Percentiles rank a stretch among this genome's conserved stretches.
These are phyloP conservation scores for Cynara cardunculus DNA, from an alignment of 129 eudicot species.

Conservation along the genomic window DNA sequence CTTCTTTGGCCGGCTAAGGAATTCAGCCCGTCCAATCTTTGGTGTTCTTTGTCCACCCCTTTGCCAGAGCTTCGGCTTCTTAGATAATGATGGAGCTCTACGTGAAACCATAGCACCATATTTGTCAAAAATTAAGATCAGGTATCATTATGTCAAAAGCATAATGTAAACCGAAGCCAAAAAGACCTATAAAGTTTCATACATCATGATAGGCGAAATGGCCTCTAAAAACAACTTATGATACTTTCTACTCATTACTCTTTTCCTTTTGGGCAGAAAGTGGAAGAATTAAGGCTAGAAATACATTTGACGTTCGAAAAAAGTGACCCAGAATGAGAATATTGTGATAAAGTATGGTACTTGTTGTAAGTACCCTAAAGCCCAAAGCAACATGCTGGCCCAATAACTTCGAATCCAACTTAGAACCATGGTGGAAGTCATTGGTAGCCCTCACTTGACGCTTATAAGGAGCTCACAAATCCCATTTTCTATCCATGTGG, in stretches of 20 bases:
- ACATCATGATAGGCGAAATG: not conserved
- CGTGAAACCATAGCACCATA: slow-evolving; percentile 13
- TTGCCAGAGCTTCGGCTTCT: slow-evolving; percentile 26
- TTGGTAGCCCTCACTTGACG: too few relatives aligned
- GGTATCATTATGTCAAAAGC: not conserved
- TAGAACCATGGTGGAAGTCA: too few relatives aligned
- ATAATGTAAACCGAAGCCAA: not conserved
- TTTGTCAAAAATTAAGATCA: slow-evolving; percentile 11
- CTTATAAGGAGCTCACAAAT: too few relatives aligned
- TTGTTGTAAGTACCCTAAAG: too few relatives aligned
- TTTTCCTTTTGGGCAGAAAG: not conserved
- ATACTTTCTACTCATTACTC: not conserved
- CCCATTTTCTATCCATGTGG: too few relatives aligned
- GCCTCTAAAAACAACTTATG: not conserved
- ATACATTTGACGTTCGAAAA: not conserved
- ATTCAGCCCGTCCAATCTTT: slow-evolving; percentile 50
- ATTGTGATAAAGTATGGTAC: not conserved
- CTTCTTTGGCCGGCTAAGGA: slow-evolving; percentile 55
- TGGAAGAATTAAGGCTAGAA: not conserved
- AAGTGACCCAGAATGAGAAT: not conserved
- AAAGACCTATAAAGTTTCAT: not conserved
- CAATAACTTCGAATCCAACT: too few relatives aligned
- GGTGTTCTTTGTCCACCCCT: slow-evolving; percentile 27
- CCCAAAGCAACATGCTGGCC: too few relatives aligned
- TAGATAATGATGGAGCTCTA: slow-evolving; percentile 33